These are phyloP conservation scores for Mollisia scopiformis DNA, from an alignment of 2,329 filamentous ascomycete species.

Conservation along the genomic window DNA sequence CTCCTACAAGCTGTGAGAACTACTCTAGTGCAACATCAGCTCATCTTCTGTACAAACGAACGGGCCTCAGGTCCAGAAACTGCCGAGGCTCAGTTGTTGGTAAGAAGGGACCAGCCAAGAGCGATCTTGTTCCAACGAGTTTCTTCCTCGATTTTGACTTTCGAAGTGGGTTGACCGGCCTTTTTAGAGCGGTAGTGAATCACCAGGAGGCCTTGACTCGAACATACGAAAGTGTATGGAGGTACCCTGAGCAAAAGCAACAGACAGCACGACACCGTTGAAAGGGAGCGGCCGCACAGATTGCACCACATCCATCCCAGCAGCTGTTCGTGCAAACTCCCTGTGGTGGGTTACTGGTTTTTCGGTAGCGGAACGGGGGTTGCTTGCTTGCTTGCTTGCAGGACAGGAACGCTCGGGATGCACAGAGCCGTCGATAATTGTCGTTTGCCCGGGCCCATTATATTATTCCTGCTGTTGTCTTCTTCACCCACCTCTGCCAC, in stretches of 20 bases:
- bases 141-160: not conserved
- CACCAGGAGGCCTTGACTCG: not conserved
- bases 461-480: too few species aligned
- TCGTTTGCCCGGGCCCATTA: not conserved
- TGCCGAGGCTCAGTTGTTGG: not conserved
- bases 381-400: not conserved
- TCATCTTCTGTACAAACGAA: too few species aligned
- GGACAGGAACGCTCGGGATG: not conserved
- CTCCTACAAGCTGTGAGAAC: not conserved
- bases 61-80: too few species aligned
- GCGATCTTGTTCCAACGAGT: not conserved
- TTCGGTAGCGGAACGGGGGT: not conserved
- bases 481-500: not conserved
- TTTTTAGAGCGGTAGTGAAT: not conserved
- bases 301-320: not conserved
- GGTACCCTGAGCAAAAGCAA: too few species aligned
- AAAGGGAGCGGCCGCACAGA: not conserved
- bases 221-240: too few species aligned
- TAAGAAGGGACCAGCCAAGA: not conserved
- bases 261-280: too few species aligned
- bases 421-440: not conserved
- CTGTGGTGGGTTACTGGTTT: not conserved
- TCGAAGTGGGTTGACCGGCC: not conserved
- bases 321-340: not conserved
- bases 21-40: not conserved